phyloP scores from a whole-genome alignment of 257 asterid genomes.

The Capsicum rhomboideum region DNA sequence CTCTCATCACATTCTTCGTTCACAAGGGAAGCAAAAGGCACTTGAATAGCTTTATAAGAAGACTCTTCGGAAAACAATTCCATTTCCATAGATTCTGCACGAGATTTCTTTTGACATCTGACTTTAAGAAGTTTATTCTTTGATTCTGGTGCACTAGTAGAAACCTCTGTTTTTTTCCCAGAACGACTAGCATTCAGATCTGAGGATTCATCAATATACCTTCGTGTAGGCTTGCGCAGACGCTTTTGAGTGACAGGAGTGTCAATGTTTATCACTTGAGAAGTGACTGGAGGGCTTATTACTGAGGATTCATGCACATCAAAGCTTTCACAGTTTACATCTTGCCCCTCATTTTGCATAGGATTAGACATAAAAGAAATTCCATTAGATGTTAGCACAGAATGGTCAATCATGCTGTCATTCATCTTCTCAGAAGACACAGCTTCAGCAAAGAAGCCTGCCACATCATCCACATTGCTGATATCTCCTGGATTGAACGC shows the following conservation, averaged over 20 bases:
- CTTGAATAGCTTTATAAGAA: constrained; percentile 74
- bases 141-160: constrained; percentile 24
- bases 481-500: constrained; percentile 37
- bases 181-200: constrained; percentile 32
- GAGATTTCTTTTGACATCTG: constrained; percentile 42
- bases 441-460: constrained; percentile 43
- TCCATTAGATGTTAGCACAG: constrained; percentile 21
- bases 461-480: constrained; percentile 46
- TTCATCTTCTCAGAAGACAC: constrained; percentile 37
- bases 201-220: constrained; percentile 76
- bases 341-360: constrained; percentile 20
- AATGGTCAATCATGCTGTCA: constrained; percentile 21
- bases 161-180: constrained; percentile 35
- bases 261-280: constrained; percentile 16
- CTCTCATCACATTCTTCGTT: constrained; percentile 36
- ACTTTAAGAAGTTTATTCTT: constrained; percentile 35
- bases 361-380: constrained; percentile 19
- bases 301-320: constrained; percentile 13
- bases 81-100: constrained; percentile 25
- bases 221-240: constrained; percentile 81
- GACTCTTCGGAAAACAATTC: constrained; percentile 45
- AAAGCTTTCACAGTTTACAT: neutral
- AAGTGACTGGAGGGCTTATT: constrained; percentile 4
- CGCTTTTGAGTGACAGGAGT: constrained; percentile 48
- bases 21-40: constrained; percentile 75